Percentiles rank a stretch among this genome's conserved stretches.
Evolutionary conservation across 257 asterid genomes (phyloP).

Genomic region (Anisodus acutangulus): DNA sequence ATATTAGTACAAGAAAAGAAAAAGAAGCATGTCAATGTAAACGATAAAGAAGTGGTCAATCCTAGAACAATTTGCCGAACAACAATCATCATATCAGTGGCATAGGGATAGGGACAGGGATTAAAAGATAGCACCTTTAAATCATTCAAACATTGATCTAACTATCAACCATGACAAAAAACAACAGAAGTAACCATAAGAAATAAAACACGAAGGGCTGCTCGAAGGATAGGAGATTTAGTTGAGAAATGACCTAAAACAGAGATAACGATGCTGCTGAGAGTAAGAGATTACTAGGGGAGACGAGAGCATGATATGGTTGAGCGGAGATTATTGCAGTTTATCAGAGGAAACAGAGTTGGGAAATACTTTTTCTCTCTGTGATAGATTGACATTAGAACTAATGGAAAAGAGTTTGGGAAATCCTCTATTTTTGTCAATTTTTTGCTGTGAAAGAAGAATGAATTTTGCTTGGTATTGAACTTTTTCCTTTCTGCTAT

Average conservation of each 20-base stretch:
- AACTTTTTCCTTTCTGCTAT: not conserved
- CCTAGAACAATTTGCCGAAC: not conserved
- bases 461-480: not conserved
- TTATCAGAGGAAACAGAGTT: not conserved
- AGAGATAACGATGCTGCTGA: not conserved
- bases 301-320: not conserved
- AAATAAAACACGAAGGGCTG: not conserved
- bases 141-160: not conserved
- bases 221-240: not conserved
- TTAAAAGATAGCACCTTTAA: not conserved
- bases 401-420: slow-evolving; percentile 10
- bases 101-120: not conserved
- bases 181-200: slow-evolving; percentile 4
- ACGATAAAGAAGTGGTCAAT: not conserved
- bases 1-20: not conserved
- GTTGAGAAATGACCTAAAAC: not conserved
- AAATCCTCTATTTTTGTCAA: not conserved
- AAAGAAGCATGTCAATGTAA: not conserved
- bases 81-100: not conserved
- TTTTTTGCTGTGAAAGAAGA: not conserved
- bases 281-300: not conserved
- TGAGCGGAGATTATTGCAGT: not conserved
- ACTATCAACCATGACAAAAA: not conserved
- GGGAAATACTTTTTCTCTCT: not conserved
- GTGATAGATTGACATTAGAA: not conserved